Conservation (phyloP, 192 early-diverging fungal genomes). For the Spizellomyces punctatus region DNA sequence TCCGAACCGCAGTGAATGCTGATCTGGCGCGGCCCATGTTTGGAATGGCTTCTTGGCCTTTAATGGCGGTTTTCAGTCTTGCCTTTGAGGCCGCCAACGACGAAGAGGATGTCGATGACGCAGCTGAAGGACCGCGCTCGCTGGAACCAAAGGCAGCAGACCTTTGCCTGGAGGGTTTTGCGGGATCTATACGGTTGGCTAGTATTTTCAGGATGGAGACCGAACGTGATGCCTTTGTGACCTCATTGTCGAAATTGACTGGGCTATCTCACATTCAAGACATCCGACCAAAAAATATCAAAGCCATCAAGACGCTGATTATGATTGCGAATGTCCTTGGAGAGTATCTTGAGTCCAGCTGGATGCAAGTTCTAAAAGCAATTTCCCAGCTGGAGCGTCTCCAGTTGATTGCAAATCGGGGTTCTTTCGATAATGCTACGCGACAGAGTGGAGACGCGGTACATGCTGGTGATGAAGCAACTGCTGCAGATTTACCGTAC, state of each 20-base stretch:
- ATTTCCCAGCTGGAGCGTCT: constrained; percentile 88
- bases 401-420: constrained; percentile 67
- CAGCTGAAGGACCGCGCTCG: neutral
- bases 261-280: constrained; percentile 80
- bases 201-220: constrained; percentile 86
- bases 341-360: constrained; percentile 60
- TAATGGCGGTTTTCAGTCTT: constrained; percentile 60
- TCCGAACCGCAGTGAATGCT: constrained; percentile 39
- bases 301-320: constrained; percentile 84
- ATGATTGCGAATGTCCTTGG: constrained; percentile 66
- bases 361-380: constrained; percentile 82
- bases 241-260: constrained; percentile 86
- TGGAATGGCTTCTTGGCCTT: constrained; percentile 53
- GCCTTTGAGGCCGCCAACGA: constrained; percentile 51
- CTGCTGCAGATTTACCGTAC: neutral
- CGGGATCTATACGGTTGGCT: constrained; percentile 76
- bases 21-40: constrained; percentile 62
- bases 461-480: neutral
- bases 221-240: constrained; percentile 90
- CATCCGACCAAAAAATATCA: constrained; percentile 89
- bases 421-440: constrained; percentile 6
- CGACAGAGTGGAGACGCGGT: constrained; percentile 8
- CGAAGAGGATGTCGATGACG: constrained; percentile 30
- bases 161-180: constrained; percentile 79
- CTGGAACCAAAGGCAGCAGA: constrained; percentile 53